Evolutionary conservation across 2,329 filamentous ascomycete species (phyloP), one percentile per base, ranked within the genome.

Genomic region (Hypoxylon sp.): DNA sequence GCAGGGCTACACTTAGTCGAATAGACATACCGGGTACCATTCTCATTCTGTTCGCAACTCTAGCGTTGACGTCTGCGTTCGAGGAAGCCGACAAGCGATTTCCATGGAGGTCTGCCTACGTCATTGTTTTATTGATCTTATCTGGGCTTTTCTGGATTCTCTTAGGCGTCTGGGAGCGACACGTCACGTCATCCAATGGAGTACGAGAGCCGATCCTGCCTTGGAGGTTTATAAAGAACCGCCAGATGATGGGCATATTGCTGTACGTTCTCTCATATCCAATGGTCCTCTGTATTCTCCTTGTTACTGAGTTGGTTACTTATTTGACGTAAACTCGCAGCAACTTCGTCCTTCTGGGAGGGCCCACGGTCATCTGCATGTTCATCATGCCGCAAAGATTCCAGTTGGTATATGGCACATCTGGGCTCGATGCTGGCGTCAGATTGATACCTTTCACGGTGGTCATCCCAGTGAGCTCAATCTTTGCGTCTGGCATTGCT

Each of bases 71-170:
- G 2, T 60, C 70, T 0, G 66, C 20, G 8, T 71, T 72, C 18
- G 61, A 72, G 48, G 71, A 72, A 33, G 71, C 70, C 1, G 71
- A 59, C 32, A 30, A 52, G 12, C 18, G 8, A 4, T 72, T 72
- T 20, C 62, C 66, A 3, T 72, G 71, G 71, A 66, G 30, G 1
- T 72, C 71, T 11, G 63, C 68, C 1, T 72, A 71, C 38, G 70
- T 72, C 3, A 72, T 72, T 20, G 62, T 64, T 1, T 44, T 72
- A 4, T 51, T 72, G 18, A 61, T 18, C 2, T 1, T 64, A 8
- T 68, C 70, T 9, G 68, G 55, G 1, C 2, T 72, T 8, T 40
- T 71, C 2, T 71, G 70, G 70, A 59, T 65, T n/a, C 16, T 8
- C 1, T 18, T 71, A 11, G 18, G 48, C 3, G 1, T 61, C 1